These are phyloP conservation scores for Endothia cerciana DNA, from an alignment of 2,329 filamentous ascomycete genomes.

Conservation along the genomic window DNA sequence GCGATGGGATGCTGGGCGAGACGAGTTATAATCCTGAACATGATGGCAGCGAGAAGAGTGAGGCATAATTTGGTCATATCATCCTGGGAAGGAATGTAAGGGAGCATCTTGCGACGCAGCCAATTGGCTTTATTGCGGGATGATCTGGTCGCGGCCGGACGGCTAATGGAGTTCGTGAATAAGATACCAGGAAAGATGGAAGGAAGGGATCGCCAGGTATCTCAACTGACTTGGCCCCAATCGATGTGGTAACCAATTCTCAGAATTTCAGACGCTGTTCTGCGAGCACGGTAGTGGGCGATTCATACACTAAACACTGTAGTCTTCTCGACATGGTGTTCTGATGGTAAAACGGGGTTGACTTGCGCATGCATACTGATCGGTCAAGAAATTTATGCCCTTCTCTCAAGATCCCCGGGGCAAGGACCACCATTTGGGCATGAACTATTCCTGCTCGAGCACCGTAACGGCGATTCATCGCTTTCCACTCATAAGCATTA, in stretches of 20 bases:
- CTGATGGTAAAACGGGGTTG: background rate
- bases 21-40: constrained; percentile 72
- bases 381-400: background rate
- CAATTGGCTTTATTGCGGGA: background rate
- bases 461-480: background rate
- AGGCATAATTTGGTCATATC: constrained; percentile 8
- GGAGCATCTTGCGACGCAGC: background rate
- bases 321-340: background rate
- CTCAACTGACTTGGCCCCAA: background rate
- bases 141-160: background rate
- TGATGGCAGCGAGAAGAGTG: constrained; percentile 42
- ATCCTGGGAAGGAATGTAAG: background rate
- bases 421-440: background rate
- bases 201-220: background rate
- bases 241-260: background rate
- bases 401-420: background rate
- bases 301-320: constrained; percentile 3
- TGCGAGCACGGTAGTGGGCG: constrained; percentile 1
- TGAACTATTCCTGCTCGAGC: background rate
- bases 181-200: constrained; percentile 4
- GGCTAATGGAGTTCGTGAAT: constrained; percentile 4
- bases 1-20: constrained; percentile 63
- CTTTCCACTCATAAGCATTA: background rate
- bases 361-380: background rate
- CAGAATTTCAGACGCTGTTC: background rate